Evolutionary conservation across 1,284 basidiomycete species (phyloP).

Genomic region (Ustanciosporium gigantosporum): DNA sequence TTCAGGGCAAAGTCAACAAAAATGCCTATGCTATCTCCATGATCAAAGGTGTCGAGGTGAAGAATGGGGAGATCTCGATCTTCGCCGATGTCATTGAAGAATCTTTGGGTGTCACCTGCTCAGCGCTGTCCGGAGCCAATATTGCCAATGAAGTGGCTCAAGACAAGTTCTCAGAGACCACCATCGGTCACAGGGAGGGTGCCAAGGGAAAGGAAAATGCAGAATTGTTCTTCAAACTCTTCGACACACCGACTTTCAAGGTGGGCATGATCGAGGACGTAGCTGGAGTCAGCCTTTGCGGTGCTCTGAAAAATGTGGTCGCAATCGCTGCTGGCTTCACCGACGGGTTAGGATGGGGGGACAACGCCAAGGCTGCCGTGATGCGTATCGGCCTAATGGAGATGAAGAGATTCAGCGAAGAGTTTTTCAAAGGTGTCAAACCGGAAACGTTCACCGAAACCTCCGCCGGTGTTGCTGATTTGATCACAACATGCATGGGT

Average conservation of each 20-base stretch:
- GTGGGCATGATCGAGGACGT: constrained; percentile 68
- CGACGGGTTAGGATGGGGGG: constrained; percentile 67
- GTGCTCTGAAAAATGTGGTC: constrained; percentile 68
- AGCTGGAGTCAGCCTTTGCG: constrained; percentile 67
- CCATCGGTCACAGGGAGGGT: constrained; percentile 65
- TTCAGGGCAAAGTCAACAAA: constrained; percentile 52
- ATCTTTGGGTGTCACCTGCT: constrained; percentile 65
- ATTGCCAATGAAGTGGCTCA: constrained; percentile 67
- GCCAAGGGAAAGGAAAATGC: constrained; percentile 37
- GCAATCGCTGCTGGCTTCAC: constrained; percentile 67
- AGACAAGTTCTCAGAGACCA: constrained; percentile 66
- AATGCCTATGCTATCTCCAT: constrained; percentile 60
- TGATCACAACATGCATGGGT: constrained; percentile 68
- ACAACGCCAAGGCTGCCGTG: constrained; percentile 68
- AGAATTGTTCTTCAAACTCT: constrained; percentile 61
- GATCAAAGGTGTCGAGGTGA: constrained; percentile 62
- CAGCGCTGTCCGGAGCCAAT: constrained; percentile 67
- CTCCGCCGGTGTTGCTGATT: constrained; percentile 66
- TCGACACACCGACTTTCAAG: constrained; percentile 65
- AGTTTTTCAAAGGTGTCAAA: constrained; percentile 67
- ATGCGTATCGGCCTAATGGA: constrained; percentile 65
- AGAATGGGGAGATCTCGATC: constrained; percentile 65
- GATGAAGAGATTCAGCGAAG: constrained; percentile 64
- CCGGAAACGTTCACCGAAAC: constrained; percentile 66
- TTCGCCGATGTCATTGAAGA: constrained; percentile 67